Evolutionary conservation across 768 basidiomycete species (phyloP), one percentile per base, ranked within the genome.

Genomic region (Boletus pseudopeckii): DNA sequence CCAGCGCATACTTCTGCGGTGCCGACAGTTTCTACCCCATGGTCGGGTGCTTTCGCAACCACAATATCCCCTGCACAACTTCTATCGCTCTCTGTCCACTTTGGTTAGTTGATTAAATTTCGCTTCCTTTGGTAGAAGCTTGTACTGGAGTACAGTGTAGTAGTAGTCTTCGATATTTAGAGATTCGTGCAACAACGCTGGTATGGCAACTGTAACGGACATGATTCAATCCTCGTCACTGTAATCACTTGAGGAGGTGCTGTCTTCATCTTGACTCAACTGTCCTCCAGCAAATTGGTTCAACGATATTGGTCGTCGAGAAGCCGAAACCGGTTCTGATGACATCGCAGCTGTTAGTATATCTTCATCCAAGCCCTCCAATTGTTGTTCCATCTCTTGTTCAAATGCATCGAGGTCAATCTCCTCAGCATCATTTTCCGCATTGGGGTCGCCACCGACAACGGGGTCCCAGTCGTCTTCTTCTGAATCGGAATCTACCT

Each of bases 391-490:
- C 66, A 73, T 73, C 53, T 74, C 70, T 44, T 59, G 65, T 55
- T 63, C 70, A 22, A 72, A 72, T 45, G 62, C 70, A 24, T 72
- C 69, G 4, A 71, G 61, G 39, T 72, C 72, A 20, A 74, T 73
- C 48, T 74, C 71, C 48, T 69, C 62, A 3, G 64, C 53, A 28
- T 65, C 71, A 24, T 66, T 64, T 30, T 67, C 74, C 15, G 22
- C 55, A 2, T 51, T 60, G 5, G 68, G 53, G 30, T 68, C 58
- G 20, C 51, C 56, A 24, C 59, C 63, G 15, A 66, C 57, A 36
- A 81, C 76, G 41, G 73, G 69, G 52, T 83, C 81, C 83, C 82
- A 85, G 17, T 79, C 80, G 18, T 73, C 75, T 38, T 73, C 75
- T 38, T 82, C 83, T 5, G 78, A 70, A 18, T 77, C 76, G 4